Evolutionary conservation across 257 asterid genomes (phyloP), one percentile per base, ranked within the genome.

Genomic region (Thymus quinquecostatus): DNA sequence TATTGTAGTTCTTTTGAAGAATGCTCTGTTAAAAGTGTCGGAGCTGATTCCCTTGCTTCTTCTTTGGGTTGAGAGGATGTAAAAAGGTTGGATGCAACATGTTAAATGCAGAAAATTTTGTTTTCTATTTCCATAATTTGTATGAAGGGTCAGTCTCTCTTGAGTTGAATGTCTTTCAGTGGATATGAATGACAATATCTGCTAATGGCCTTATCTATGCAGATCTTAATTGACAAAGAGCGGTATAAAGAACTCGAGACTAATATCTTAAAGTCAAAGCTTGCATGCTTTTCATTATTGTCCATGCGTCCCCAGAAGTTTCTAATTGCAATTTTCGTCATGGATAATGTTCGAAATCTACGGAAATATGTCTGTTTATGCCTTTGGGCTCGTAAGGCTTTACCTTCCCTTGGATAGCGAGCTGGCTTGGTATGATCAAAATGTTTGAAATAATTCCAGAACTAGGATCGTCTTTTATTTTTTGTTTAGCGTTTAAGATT

Each of bases 341-440:
- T 78, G 86, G 88, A 75, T 73, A 82, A 80, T 60, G 77, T 73
- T 79, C 82, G 60, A 77, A 74, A 66, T 78, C 75, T 65, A 68
- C 54, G 78, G 70, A 64, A 78, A 78, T 70, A 70, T 71, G 73
- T 74, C 77, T 69, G 66, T 69, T 79, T 77, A 68, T 55, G 48
- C n/a, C n/a, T n/a, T n/a, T n/a, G n/a, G n/a, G n/a, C 60, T 64
- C 32, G 74, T 59, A 64, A 63, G 75, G 79, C 61, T 54, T 64
- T 60, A 65, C 62, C 71, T 65, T 80, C 38, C 72, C 6, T 77
- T 71, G 82, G 71, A 78, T 40, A 50, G 69, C 56, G 33, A 65
- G 65, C 63, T 43, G 48, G 59, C 68, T 64, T 66, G 82, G 85
- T 83, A 77, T 86, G 87, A 62, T 62, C 14, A 62, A 38, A 38